A percentile compares a stretch with the other conserved stretches of the same genome.
These are phyloP conservation scores for Scorias spongiosa DNA, from an alignment of 2,329 filamentous ascomycete species.

Conservation along the genomic window DNA sequence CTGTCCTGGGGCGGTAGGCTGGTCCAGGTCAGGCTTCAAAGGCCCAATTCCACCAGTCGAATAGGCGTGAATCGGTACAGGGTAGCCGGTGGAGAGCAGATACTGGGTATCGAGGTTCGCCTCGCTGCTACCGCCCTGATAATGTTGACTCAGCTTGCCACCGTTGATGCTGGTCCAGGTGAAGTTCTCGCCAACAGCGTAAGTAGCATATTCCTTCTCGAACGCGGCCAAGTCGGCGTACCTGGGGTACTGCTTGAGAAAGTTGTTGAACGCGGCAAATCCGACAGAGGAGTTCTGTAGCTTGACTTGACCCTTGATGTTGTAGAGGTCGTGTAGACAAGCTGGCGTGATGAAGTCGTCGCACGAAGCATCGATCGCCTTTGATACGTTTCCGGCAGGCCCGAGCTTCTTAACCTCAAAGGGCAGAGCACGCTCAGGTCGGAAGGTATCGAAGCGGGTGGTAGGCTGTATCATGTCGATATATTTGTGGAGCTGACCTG, in stretches of 20 bases:
- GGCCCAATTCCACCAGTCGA: constrained; percentile 38
- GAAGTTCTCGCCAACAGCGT: constrained; percentile 36
- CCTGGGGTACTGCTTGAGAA: constrained; percentile 30
- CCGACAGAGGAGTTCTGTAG: constrained; percentile 2
- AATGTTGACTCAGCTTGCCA: constrained; percentile 33
- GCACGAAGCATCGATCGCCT: constrained; percentile 20
- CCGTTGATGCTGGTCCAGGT: constrained; percentile 40
- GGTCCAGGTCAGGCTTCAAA: constrained; percentile 32
- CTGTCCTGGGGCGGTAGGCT: constrained; percentile 26
- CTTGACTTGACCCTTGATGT: constrained; percentile 25
- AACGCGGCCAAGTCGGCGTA: constrained; percentile 42
- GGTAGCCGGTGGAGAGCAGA: constrained; percentile 38
- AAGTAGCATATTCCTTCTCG: constrained; percentile 35
- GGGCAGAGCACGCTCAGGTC: constrained; percentile 7
- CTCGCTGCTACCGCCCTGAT: constrained; percentile 31
- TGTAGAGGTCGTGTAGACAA: constrained; percentile 37
- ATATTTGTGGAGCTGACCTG: constrained; percentile 36
- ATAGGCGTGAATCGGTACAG: constrained; percentile 42
- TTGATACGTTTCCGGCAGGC: constrained; percentile 1
- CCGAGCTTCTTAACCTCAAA: constrained; percentile 4
- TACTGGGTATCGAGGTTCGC: constrained; percentile 52
- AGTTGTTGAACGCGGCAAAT: constrained; percentile 25
- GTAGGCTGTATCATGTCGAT: constrained; percentile 46
- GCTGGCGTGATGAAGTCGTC: constrained; percentile 37
- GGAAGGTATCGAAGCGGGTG: constrained; percentile 37